Base-by-base conservation (phyloP, 2,329 filamentous ascomycete species). In the Paecilomyces dactylethromorphus region DNA sequence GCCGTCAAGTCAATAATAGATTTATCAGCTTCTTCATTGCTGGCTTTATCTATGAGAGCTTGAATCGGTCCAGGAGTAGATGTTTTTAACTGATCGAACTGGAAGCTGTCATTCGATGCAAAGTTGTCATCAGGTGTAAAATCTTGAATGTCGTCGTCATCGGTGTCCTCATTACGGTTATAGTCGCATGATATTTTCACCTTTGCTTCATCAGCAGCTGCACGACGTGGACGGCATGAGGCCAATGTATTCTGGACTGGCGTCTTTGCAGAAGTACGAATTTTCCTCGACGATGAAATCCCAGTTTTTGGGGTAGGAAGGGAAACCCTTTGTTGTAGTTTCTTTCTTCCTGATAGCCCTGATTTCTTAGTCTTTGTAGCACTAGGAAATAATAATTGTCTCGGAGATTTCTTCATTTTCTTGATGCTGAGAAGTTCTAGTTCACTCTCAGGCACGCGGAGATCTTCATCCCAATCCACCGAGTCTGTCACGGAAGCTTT, bases 401-500 rank as follows among this genome's bases (percentile, higher is more conserved):
- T 55, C 1, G 60, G 63, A 2, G 63, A 62, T 24, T 58, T 18
- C 54, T 61, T 61, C 11, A 45, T 15, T 18, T 54, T 53, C 22
- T 55, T 59, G 6, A 39, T n/a, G n/a, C 5, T 21, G 39, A 35
- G 53, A 5, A 21, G n/a, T 31, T 56, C 56, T 22, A 58, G 31
- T 13, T 63, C 64, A 6, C 63, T 62, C 12, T 66, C 64, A 32
- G 65, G 72, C 26, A 64, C 65, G 13, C 68, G 65, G 39, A 71
- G 60, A 31, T 69, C 68, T 62, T 73, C 68, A 53, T 69, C 67
- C 70, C 68, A 71, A 54, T 72, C 67, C 13, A 72, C 65, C 15
- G 62, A 57, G 3, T 49, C 54, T 49, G 64, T 64, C 5, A 58
- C 55, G 12, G 58, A 57, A 3, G 60, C 32, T 49, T 56, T 64